A percentile compares a stretch with the other conserved stretches of the same genome.
These are phyloP conservation scores for Friedmanniomyces endolithicus DNA, from an alignment of 495 filamentous ascomycete species.

Conservation along the genomic window DNA sequence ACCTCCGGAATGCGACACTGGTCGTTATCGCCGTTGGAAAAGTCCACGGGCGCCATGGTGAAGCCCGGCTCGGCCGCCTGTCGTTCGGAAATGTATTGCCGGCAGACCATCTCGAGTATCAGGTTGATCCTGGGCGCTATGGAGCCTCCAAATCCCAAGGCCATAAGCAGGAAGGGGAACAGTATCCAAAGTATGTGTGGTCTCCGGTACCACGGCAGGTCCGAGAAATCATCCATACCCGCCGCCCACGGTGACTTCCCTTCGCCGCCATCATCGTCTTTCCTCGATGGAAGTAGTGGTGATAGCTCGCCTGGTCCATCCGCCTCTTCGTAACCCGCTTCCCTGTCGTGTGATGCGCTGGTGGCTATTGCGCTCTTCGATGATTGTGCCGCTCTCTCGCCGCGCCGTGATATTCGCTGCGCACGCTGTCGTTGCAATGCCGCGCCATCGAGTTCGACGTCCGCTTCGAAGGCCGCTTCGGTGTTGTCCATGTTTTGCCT, in stretches of 20 bases:
- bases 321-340: background rate
- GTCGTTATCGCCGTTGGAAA: constrained; percentile 51
- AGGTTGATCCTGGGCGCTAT: constrained; percentile 70
- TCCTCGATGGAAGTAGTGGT: constrained; percentile 3
- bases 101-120: constrained; percentile 68
- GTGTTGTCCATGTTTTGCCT: constrained; percentile 7
- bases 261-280: constrained; percentile 8
- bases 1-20: constrained; percentile 65
- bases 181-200: constrained; percentile 84
- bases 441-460: constrained; percentile 12
- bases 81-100: constrained; percentile 58
- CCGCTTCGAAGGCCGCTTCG: constrained; percentile 16
- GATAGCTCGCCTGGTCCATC: constrained; percentile 9
- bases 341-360: background rate
- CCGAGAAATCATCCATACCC: constrained; percentile 47
- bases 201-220: constrained; percentile 54
- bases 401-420: background rate
- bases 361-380: constrained; percentile 12
- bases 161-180: constrained; percentile 60
- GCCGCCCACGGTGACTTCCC: constrained; percentile 23
- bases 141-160: constrained; percentile 71
- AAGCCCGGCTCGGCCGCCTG: constrained; percentile 43
- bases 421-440: background rate
- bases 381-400: background rate
- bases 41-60: constrained; percentile 49